phyloP scores from a whole-genome alignment of 2,329 filamentous ascomycete species.

The Endoconidiophora polonica region DNA sequence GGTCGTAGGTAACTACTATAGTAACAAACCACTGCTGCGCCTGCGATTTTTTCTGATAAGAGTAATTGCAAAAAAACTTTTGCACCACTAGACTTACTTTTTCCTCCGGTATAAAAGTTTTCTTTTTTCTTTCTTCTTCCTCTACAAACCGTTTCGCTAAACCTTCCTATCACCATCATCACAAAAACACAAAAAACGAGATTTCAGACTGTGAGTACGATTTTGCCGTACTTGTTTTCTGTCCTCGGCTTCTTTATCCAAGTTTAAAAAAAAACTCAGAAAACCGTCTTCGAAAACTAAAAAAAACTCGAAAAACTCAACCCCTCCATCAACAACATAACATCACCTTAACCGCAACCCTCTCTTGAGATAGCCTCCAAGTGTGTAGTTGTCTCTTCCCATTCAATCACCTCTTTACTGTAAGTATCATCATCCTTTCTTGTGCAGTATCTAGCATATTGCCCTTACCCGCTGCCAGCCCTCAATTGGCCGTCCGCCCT shows the following conservation, averaged over 20 bases:
- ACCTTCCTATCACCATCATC: conserved; percentile 29
- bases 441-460: no score
- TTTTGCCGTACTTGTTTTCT: conserved; percentile 40
- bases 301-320: conserved; percentile 46
- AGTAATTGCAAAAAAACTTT: conserved; percentile 21
- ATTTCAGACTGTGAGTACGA: conserved; percentile 39
- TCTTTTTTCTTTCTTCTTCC: conserved; percentile 23
- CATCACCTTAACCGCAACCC: conserved; percentile 17
- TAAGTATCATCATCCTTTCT: not conserved
- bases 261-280: conserved; percentile 14
- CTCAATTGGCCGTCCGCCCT: not conserved
- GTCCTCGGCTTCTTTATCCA: conserved; percentile 37
- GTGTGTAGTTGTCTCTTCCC: conserved; percentile 9
- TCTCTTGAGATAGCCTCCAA: conserved; percentile 10
- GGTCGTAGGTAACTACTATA: not conserved
- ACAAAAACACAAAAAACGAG: conserved; percentile 28
- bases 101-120: conserved; percentile 14
- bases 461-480: no score
- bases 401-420: conserved; percentile 10
- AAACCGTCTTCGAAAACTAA: conserved; percentile 24
- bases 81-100: conserved; percentile 8
- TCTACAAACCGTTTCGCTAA: conserved; percentile 28
- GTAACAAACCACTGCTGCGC: conserved; percentile 3
- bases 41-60: no score
- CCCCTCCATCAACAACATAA: conserved; percentile 29